phyloP scores from a whole-genome alignment of 2,329 filamentous ascomycete species.

The Stagonosporopsis vannaccii region DNA sequence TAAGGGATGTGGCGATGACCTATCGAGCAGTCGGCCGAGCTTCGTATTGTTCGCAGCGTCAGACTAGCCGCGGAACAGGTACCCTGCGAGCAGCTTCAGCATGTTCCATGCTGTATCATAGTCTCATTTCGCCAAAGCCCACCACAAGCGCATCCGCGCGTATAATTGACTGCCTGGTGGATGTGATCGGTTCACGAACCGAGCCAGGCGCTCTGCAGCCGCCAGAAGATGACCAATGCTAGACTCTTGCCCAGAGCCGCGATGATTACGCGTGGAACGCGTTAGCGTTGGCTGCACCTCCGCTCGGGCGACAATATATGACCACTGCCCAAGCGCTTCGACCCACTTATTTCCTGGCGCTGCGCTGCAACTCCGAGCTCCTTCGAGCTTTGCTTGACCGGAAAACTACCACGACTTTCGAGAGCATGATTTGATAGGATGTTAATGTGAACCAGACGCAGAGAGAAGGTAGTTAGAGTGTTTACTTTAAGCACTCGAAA shows the following conservation, averaged over 20 bases:
- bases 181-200: constrained; percentile 15
- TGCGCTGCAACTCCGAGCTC: constrained; percentile 3
- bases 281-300: constrained; percentile 9
- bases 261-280: constrained; percentile 7
- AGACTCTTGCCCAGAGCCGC: constrained; percentile 10
- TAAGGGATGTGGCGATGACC: neutral
- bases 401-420: neutral
- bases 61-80: neutral
- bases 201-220: constrained; percentile 17
- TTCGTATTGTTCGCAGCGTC: neutral
- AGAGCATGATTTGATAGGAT: neutral
- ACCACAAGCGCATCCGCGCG: constrained; percentile 10
- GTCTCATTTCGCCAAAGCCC: constrained; percentile 4
- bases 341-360: constrained; percentile 2
- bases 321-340: constrained; percentile 7
- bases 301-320: neutral
- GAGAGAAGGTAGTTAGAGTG: neutral
- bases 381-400: neutral
- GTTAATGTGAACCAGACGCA: neutral
- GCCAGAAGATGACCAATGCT: constrained; percentile 7
- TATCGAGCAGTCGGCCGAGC: neutral
- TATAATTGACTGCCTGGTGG: neutral
- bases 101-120: constrained; percentile 4
- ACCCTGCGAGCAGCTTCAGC: neutral
- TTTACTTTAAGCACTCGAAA: neutral